A percentile compares a stretch with the other conserved stretches of the same genome.
These are phyloP conservation scores for Beauveria medogensis DNA, from an alignment of 2,329 filamentous ascomycete genomes.

Conservation along the genomic window DNA sequence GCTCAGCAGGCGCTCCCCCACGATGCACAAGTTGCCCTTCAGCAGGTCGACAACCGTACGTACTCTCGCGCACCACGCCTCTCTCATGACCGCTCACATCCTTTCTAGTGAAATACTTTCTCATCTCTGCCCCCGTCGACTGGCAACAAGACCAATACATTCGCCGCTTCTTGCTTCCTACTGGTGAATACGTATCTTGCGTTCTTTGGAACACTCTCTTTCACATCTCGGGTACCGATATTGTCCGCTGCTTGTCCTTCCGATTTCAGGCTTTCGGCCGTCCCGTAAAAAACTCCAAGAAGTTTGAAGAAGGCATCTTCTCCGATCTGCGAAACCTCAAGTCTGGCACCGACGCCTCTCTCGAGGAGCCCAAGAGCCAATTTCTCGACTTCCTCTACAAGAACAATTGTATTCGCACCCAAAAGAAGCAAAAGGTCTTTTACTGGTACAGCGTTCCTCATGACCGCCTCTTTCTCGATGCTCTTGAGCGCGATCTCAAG, in stretches of 20 bases:
- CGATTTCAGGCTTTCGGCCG: constrained; percentile 97
- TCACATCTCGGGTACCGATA: constrained; percentile 97
- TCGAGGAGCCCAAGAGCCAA: constrained; percentile 96
- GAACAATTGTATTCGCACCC: constrained; percentile 99
- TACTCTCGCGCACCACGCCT: background rate
- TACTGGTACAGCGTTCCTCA: constrained; percentile 99
- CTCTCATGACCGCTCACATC: background rate
- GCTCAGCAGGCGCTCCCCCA: constrained; percentile 93
- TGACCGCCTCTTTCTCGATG: constrained; percentile 94
- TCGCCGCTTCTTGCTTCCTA: constrained; percentile 86
- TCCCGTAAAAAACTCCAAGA: constrained; percentile 98
- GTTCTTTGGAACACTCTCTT: constrained; percentile 98
- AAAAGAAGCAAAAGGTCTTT: constrained; percentile 99
- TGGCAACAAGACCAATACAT: constrained; percentile 98
- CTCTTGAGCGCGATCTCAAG: constrained; percentile 93
- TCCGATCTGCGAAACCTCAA: constrained; percentile 97
- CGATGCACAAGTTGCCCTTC: constrained; percentile 91
- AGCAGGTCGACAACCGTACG: constrained; percentile 96
- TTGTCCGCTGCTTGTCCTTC: constrained; percentile 95
- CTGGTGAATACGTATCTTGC: constrained; percentile 97
- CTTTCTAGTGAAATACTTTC: constrained; percentile 87
- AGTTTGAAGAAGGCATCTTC: constrained; percentile 99
- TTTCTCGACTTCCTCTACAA: constrained; percentile 99
- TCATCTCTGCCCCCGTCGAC: constrained; percentile 96
- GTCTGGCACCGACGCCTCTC: constrained; percentile 92